Percentiles rank a stretch among this genome's conserved stretches.
Evolutionary conservation across 257 asterid genomes (phyloP).

Genomic region (Apocynum venetum): DNA sequence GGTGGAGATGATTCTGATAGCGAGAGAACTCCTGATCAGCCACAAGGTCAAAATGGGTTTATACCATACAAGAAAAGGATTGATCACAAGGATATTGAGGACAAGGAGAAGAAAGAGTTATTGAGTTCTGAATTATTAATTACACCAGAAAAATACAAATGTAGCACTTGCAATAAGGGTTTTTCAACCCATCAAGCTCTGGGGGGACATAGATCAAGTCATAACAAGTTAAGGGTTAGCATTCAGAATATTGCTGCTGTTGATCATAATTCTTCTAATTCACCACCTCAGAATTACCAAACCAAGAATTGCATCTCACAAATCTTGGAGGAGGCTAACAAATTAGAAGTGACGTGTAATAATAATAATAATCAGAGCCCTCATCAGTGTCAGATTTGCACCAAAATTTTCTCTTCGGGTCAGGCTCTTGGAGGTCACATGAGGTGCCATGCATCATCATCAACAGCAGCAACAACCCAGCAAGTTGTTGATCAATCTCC

Average conservation of each 20-base stretch:
- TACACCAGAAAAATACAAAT: slow-evolving; percentile 16
- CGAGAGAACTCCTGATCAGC: too few relatives aligned
- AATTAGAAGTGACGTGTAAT: too few relatives aligned
- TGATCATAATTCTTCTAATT: too few relatives aligned
- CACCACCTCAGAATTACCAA: too few relatives aligned
- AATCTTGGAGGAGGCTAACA: too few relatives aligned
- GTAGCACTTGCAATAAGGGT: slow-evolving; percentile 26
- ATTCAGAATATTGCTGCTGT: slow-evolving; percentile 24
- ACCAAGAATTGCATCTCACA: too few relatives aligned
- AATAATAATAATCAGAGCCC: too few relatives aligned
- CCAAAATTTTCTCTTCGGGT: slow-evolving; percentile 21
- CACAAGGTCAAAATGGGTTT: too few relatives aligned
- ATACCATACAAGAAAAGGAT: neutral
- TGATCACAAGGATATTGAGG: neutral
- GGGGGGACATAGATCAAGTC: slow-evolving; percentile 65
- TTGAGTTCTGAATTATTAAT: neutral
- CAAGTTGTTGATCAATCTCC: neutral
- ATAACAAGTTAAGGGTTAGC: slow-evolving; percentile 36
- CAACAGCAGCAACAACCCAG: neutral
- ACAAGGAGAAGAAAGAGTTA: neutral
- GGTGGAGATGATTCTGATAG: too few relatives aligned
- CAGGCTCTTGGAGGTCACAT: slow-evolving; percentile 44
- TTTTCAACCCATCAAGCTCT: slow-evolving; percentile 41
- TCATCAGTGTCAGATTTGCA: slow-evolving; percentile 23
- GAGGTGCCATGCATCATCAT: slow-evolving; percentile 23